Conservation (phyloP, 176 grass and related monocot species). For the Paspalum vaginatum region DNA sequence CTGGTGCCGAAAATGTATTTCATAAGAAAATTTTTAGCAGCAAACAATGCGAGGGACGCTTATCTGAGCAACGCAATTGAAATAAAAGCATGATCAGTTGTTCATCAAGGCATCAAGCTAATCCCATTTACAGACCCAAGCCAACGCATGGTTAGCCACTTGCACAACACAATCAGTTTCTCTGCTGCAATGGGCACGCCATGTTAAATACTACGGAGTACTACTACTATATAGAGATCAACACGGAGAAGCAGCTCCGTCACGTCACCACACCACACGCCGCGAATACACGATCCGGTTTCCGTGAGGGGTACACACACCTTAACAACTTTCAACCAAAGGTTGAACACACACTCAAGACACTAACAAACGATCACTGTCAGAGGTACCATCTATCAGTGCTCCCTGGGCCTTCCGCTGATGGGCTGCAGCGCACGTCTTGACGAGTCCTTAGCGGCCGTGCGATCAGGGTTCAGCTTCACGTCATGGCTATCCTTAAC, state of each 20-base stretch:
- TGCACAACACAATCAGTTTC: too few species aligned
- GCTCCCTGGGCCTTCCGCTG: slow-evolving; percentile 10
- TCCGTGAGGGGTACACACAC: not conserved
- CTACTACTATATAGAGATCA: too few species aligned
- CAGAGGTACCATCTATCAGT: not conserved
- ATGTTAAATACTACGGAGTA: not conserved
- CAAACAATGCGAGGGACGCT: too few species aligned
- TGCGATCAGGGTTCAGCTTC: slow-evolving; percentile 14
- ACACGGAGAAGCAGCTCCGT: not conserved
- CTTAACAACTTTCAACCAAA: slow-evolving; percentile 30
- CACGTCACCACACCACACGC: not conserved
- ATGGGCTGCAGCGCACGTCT: slow-evolving; percentile 35
- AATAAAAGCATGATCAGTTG: too few species aligned
- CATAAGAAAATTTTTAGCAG: too few species aligned
- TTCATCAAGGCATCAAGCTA: too few species aligned
- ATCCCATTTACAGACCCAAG: not conserved
- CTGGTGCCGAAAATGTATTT: too few species aligned
- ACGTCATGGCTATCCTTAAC: not conserved
- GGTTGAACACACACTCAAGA: slow-evolving; percentile 10
- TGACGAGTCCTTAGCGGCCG: not conserved
- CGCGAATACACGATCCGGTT: not conserved
- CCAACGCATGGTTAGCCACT: not conserved
- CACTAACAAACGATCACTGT: too few species aligned
- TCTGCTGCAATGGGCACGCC: not conserved
- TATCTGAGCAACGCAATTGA: too few species aligned